Evolutionary conservation across 1,284 basidiomycete species (phyloP).

Genomic region (Naganishia sp.): DNA sequence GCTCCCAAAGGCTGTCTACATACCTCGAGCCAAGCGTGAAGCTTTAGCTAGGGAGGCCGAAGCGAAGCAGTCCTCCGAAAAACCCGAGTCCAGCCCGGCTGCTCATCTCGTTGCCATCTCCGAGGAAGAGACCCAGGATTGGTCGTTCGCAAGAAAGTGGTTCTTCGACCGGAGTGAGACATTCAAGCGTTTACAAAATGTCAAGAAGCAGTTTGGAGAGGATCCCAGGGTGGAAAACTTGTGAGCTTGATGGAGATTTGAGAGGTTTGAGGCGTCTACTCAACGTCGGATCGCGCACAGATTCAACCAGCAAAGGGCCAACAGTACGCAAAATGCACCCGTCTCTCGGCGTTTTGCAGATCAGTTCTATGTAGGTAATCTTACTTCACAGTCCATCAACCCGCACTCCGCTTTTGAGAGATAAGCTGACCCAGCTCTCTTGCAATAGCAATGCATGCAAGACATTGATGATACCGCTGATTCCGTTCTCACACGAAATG

Average conservation of each 20-base stretch:
- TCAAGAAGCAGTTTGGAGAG: slow-evolving; percentile 31
- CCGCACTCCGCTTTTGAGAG: too few species aligned
- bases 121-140: slow-evolving; percentile 18
- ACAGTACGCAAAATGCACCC: slow-evolving; percentile 25
- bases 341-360: slow-evolving; percentile 30
- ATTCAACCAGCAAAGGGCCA: slow-evolving; percentile 31
- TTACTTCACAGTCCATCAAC: not conserved
- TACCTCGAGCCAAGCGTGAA: slow-evolving; percentile 28
- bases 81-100: not conserved
- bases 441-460: slow-evolving; percentile 28
- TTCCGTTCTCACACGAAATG: slow-evolving; percentile 12
- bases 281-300: not conserved
- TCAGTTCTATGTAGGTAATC: slow-evolving; percentile 28
- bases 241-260: not conserved
- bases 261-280: not conserved
- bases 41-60: slow-evolving; percentile 25
- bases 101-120: not conserved
- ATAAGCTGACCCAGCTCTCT: not conserved
- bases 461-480: slow-evolving; percentile 31
- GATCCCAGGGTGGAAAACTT: slow-evolving; percentile 30
- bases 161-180: slow-evolving; percentile 29
- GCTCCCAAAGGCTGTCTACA: slow-evolving; percentile 16
- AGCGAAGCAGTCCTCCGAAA: not conserved
- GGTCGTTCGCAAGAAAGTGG: slow-evolving; percentile 26
- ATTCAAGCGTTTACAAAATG: slow-evolving; percentile 28